Percentiles rank a stretch among this genome's conserved stretches.
These are phyloP conservation scores for Trichoderma oligosporum DNA, from an alignment of 2,329 filamentous ascomycete genomes.

Conservation along the genomic window DNA sequence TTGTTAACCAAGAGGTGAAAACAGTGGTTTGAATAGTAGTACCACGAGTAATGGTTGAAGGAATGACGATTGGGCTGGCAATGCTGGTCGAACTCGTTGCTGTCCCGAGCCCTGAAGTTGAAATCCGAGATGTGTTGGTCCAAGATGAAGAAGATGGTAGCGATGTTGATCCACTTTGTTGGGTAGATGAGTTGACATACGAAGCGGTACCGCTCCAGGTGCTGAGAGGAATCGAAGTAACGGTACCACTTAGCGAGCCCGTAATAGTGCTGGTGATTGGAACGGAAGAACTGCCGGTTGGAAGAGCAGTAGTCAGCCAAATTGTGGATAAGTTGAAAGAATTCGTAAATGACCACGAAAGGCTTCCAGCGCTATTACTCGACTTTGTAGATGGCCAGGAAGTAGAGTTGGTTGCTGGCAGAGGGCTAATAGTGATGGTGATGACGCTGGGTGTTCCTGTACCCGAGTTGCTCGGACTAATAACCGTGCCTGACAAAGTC, in stretches of 20 bases:
- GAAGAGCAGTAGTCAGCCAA: neutral
- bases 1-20: slow-evolving; percentile 17
- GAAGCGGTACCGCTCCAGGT: neutral
- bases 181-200: neutral
- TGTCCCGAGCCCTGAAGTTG: neutral
- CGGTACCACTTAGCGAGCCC: neutral
- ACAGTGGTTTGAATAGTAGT: slow-evolving; percentile 10
- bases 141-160: neutral
- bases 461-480: neutral
- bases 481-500: slow-evolving; percentile 5
- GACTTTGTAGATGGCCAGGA: neutral
- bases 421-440: slow-evolving; percentile 13
- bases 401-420: slow-evolving; percentile 15
- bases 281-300: neutral
- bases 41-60: neutral
- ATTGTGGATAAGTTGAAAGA: slow-evolving; percentile 13
- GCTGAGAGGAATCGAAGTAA: neutral
- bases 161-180: neutral
- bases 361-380: neutral
- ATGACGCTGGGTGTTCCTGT: neutral
- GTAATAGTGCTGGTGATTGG: neutral
- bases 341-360: slow-evolving; percentile 13
- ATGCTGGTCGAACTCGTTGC: neutral
- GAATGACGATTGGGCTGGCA: neutral
- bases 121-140: slow-evolving; percentile 2